Evolutionary conservation across 495 filamentous ascomycete genomes (phyloP).

Genomic region (Trichoderma asperelloides): DNA sequence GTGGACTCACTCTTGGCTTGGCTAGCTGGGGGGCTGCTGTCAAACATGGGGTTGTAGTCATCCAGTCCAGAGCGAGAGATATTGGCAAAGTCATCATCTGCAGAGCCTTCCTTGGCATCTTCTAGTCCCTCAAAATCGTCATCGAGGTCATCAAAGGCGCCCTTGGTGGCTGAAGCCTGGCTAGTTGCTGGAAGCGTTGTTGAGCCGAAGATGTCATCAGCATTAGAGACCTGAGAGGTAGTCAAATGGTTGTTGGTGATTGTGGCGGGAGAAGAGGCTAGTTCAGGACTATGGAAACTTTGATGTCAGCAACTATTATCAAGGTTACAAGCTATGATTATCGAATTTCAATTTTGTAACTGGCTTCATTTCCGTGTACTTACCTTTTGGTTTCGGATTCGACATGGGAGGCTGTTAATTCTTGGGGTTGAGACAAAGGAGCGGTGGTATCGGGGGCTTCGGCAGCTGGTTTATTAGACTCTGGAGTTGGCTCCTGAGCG

Average conservation of each 20-base stretch:
- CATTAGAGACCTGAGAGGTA: constrained; percentile 16
- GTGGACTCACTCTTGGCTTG: constrained; percentile 42
- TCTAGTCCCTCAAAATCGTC: constrained; percentile 81
- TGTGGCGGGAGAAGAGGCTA: constrained; percentile 16
- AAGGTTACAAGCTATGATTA: background rate
- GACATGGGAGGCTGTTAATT: background rate
- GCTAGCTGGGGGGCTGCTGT: constrained; percentile 45
- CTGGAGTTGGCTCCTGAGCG: constrained; percentile 8
- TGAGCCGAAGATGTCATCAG: constrained; percentile 27
- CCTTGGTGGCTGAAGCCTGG: constrained; percentile 26
- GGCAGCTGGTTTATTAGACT: constrained; percentile 13
- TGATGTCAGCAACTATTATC: background rate
- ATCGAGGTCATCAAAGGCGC: constrained; percentile 67
- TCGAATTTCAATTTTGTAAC: background rate
- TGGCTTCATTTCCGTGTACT: background rate
- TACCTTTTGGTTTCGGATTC: constrained; percentile 1
- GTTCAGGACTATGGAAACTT: background rate
- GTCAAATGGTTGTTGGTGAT: constrained; percentile 12
- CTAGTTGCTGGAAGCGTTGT: constrained; percentile 10
- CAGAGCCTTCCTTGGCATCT: constrained; percentile 85
- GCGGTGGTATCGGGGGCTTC: background rate
- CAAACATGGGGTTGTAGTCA: constrained; percentile 60
- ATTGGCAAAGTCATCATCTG: constrained; percentile 73
- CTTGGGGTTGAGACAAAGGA: background rate
- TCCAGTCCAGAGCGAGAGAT: constrained; percentile 50